These are phyloP conservation scores for Waltergamsia citrina DNA, from an alignment of 2,329 filamentous ascomycete species.

Conservation along the genomic window DNA sequence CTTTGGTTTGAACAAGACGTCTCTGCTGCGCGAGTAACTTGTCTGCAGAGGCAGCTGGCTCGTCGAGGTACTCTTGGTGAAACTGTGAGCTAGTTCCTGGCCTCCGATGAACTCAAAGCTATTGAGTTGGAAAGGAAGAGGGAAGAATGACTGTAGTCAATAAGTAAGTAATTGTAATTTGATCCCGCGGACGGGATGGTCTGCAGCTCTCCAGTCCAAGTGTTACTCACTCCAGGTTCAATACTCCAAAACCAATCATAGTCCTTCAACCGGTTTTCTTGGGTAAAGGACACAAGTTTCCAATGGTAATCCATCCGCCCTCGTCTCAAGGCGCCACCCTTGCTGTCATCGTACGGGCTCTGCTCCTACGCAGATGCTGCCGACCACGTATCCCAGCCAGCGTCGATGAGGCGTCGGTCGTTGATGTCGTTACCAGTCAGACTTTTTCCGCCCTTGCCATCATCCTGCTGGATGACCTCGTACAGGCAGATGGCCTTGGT, in stretches of 20 bases:
- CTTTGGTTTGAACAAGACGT: no score
- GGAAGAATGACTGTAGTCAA: conserved; percentile 37
- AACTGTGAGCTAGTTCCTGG: conserved; percentile 70
- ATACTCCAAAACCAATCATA: conserved; percentile 54
- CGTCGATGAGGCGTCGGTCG: no score
- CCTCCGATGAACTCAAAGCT: conserved; percentile 82
- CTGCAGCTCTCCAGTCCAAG: neutral
- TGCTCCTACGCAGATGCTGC: conserved; percentile 4
- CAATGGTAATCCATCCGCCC: conserved; percentile 29
- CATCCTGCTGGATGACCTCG: conserved; percentile 56
- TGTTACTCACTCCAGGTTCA: conserved; percentile 45
- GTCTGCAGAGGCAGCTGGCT: no score
- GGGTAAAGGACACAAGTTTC: conserved; percentile 77
- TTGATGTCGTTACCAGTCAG: no score
- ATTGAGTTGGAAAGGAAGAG: conserved; percentile 65
- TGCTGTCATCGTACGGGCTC: neutral
- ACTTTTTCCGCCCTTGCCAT: no score
- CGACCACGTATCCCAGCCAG: no score
- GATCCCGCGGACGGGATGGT: neutral
- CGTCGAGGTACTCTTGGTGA: no score
- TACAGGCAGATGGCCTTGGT: conserved; percentile 66
- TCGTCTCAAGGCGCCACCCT: neutral
- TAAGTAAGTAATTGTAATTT: conserved; percentile 7
- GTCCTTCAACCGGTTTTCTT: conserved; percentile 57
- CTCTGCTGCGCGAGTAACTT: no score